Evolutionary conservation across 2,329 filamentous ascomycete genomes (phyloP).

Genomic region (Cladosporium austrohemisphaericum): DNA sequence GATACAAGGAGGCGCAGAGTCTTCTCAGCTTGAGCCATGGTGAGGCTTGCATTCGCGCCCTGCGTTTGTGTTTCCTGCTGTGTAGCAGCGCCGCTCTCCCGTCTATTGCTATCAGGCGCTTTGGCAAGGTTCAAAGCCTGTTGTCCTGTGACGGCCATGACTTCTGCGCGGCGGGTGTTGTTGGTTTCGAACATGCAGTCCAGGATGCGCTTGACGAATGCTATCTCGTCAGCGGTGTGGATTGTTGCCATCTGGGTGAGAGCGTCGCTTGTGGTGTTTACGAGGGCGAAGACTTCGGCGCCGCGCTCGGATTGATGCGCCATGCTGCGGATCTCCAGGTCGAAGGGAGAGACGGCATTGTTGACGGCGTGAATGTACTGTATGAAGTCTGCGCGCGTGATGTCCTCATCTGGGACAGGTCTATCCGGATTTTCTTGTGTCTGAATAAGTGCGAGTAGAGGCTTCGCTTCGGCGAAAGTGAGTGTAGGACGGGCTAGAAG

Average conservation of each 20-base stretch:
- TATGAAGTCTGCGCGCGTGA: constrained; percentile 65
- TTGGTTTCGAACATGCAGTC: constrained; percentile 89
- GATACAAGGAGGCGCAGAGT: constrained; percentile 66
- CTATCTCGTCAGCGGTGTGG: constrained; percentile 76
- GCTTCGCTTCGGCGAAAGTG: constrained; percentile 68
- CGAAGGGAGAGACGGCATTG: constrained; percentile 69
- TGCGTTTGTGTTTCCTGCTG: constrained; percentile 19
- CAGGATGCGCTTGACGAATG: constrained; percentile 81
- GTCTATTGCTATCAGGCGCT: constrained; percentile 33
- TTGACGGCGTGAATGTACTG: constrained; percentile 69
- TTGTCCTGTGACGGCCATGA: constrained; percentile 75
- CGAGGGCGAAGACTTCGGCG: constrained; percentile 64
- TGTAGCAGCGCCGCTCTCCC: constrained; percentile 22
- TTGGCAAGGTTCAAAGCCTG: constrained; percentile 69
- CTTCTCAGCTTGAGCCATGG: constrained; percentile 71
- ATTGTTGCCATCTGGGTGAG: constrained; percentile 83
- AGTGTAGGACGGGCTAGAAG: constrained; percentile 75
- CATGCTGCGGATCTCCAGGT: constrained; percentile 79
- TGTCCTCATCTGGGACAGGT: constrained; percentile 55
- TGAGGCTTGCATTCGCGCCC: constrained; percentile 50
- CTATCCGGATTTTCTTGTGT: constrained; percentile 52
- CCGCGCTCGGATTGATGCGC: constrained; percentile 63
- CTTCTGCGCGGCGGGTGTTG: constrained; percentile 75
- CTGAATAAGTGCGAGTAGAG: constrained; percentile 72
- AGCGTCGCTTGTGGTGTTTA: constrained; percentile 83